These are phyloP conservation scores for Stentor roeselii DNA, from an alignment of 73 alveolate genomes.

Conservation along the genomic window DNA sequence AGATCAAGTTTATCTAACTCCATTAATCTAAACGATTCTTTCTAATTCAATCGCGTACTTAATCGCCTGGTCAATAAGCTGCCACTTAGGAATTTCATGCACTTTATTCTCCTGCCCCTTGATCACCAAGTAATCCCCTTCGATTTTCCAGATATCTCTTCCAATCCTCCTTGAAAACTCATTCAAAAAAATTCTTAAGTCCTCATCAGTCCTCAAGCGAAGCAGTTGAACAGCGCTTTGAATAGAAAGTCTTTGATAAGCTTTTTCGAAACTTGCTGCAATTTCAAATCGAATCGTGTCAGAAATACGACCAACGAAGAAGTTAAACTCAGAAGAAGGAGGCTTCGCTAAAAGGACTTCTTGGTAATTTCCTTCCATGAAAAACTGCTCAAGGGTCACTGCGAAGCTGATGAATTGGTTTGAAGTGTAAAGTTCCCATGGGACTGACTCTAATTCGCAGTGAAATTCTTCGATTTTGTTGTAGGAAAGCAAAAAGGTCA, in stretches of 20 bases:
- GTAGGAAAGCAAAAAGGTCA: constrained; percentile 48
- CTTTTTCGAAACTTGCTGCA: constrained; percentile 80
- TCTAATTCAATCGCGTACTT: constrained; percentile 22
- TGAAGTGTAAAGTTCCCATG: constrained; percentile 25
- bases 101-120: constrained; percentile 30
- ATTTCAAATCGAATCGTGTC: constrained; percentile 85
- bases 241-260: constrained; percentile 61
- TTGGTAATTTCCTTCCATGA: constrained; percentile 82
- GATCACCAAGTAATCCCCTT: constrained; percentile 45
- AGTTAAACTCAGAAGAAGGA: constrained; percentile 60
- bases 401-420: constrained; percentile 61
- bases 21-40: constrained; percentile 8
- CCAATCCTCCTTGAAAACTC: constrained; percentile 53
- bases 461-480: constrained; percentile 68
- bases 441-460: constrained; percentile 60
- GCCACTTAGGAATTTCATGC: constrained; percentile 24
- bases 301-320: constrained; percentile 74
- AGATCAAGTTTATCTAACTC: neutral
- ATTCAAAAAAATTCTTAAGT: constrained; percentile 63
- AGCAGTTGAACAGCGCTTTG: constrained; percentile 62
- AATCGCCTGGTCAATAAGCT: neutral
- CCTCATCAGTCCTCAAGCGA: constrained; percentile 61
- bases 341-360: constrained; percentile 67
- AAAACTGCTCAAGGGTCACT: constrained; percentile 70
- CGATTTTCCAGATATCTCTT: constrained; percentile 43